Conservation (phyloP, 345 rosid species). For the Rhodamnia argentea region DNA sequence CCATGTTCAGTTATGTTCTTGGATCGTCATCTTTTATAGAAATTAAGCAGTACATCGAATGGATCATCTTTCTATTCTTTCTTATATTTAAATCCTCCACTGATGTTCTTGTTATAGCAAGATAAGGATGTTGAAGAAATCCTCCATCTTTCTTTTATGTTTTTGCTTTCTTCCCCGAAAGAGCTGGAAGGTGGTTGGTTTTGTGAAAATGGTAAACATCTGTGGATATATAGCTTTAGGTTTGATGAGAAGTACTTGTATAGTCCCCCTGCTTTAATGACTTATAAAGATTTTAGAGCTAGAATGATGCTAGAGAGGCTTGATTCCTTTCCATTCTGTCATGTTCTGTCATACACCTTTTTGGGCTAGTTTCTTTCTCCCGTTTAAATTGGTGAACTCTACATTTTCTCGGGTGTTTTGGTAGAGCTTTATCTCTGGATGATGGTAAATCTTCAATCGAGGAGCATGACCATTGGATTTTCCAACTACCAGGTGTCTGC, state of each 20-base stretch:
- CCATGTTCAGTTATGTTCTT: not conserved
- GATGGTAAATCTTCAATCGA: not conserved
- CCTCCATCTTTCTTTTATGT: not conserved
- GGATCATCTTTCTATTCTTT: not conserved
- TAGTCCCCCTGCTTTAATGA: not conserved
- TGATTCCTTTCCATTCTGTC: not conserved
- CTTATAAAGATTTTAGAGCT: not conserved
- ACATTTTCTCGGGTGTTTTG: not conserved
- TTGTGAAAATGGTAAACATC: not conserved
- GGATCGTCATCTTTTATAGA: not conserved
- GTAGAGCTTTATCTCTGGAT: not conserved
- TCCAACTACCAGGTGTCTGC: not conserved
- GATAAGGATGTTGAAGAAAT: not conserved
- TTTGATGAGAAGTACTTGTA: not conserved
- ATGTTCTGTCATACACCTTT: not conserved
- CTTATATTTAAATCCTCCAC: not conserved
- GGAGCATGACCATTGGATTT: not conserved
- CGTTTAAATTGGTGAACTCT: not conserved
- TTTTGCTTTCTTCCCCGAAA: not conserved
- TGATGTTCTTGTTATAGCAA: not conserved
- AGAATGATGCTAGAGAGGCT: not conserved
- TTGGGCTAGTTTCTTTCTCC: not conserved
- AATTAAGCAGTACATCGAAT: not conserved
- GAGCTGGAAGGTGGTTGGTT: not conserved
- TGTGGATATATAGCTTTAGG: not conserved